Conservation (phyloP, 345 rosid genomes). For the Eucalyptus cloeziana region DNA sequence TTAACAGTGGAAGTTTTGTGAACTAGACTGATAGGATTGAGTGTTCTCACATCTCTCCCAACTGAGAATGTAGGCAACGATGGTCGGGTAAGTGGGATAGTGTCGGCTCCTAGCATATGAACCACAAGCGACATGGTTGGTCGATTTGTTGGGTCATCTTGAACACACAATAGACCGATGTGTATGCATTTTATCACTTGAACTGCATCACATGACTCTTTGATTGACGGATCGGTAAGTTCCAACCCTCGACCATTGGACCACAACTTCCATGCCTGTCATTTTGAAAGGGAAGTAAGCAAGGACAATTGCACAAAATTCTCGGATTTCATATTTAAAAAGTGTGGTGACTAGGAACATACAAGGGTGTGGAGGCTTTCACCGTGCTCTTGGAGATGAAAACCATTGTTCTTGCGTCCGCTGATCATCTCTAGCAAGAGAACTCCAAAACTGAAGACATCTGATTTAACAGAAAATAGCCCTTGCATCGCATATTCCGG, state of each 20-base stretch:
- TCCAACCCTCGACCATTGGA: not conserved
- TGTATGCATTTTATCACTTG: not conserved
- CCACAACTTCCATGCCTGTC: not conserved
- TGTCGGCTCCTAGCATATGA: not conserved
- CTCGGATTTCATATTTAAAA: not conserved
- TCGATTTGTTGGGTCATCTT: not conserved
- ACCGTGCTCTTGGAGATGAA: not conserved
- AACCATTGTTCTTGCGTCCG: not conserved
- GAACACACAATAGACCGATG: not conserved
- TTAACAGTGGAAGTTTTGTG: not conserved
- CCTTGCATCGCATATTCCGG: constrained; percentile 23
- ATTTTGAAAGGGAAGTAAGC: not conserved
- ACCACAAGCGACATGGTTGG: not conserved
- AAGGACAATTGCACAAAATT: not conserved
- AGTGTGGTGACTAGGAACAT: not conserved
- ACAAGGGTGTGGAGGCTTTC: constrained; percentile 11
- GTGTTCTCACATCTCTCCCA: not conserved
- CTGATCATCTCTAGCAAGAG: not conserved
- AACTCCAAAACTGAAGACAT: constrained; percentile 4
- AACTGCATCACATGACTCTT: not conserved
- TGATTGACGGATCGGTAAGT: not conserved
- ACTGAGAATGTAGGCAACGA: constrained; percentile 7
- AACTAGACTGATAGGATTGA: fast-evolving
- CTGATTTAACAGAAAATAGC: constrained; percentile 20
- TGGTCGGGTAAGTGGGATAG: constrained; percentile 3